Percentiles rank a stretch among this genome's conserved stretches.
Conservation (phyloP, 192 early-diverging fungal species). For the Dissophora globulifera region DNA sequence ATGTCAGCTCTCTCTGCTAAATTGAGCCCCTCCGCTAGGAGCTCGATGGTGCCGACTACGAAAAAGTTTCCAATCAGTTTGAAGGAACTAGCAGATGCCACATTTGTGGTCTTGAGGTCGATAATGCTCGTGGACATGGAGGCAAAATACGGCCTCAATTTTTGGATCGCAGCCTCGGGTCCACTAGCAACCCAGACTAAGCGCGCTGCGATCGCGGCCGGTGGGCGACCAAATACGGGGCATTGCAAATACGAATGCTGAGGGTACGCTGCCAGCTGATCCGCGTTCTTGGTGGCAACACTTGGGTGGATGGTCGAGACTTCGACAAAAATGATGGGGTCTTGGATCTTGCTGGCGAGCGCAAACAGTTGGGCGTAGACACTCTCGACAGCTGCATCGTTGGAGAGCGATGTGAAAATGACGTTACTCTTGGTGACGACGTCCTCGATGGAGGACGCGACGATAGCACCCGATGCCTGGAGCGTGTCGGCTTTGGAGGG, state of each 20-base stretch:
- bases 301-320: slow-evolving; percentile 68
- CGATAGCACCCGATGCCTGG: slow-evolving; percentile 51
- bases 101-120: slow-evolving; percentile 60
- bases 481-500: slow-evolving; percentile 55
- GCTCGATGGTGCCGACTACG: slow-evolving; percentile 64
- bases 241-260: slow-evolving; percentile 54
- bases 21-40: slow-evolving; percentile 70
- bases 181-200: slow-evolving; percentile 67
- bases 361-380: slow-evolving; percentile 57
- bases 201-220: slow-evolving; percentile 57
- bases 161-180: slow-evolving; percentile 52
- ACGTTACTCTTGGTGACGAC: slow-evolving; percentile 59
- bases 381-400: slow-evolving; percentile 65
- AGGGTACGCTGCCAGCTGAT: slow-evolving; percentile 23
- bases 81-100: slow-evolving; percentile 55
- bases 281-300: slow-evolving; percentile 36
- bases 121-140: slow-evolving; percentile 63
- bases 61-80: slow-evolving; percentile 80
- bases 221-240: slow-evolving; percentile 67
- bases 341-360: slow-evolving; percentile 3
- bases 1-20: slow-evolving; percentile 65
- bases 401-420: slow-evolving; percentile 70
- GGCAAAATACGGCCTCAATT: slow-evolving; percentile 50
- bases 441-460: slow-evolving; percentile 47
- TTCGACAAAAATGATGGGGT: slow-evolving; percentile 64